Conservation (phyloP, 2,329 filamentous ascomycete species). For the Fusarium newnesense region DNA sequence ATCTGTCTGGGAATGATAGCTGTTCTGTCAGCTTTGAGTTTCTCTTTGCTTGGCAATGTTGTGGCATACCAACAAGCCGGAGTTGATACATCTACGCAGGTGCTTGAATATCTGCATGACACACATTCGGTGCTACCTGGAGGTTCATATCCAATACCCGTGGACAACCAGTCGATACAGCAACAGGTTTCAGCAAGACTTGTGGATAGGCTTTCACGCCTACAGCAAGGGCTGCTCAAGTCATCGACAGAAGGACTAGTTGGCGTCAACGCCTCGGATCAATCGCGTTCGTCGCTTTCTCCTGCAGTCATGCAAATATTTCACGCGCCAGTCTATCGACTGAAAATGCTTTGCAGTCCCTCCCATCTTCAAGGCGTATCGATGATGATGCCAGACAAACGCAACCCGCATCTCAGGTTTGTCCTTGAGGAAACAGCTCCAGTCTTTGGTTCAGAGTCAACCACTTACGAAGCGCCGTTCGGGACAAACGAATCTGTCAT, state of each 20-base stretch:
- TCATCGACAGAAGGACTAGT: not conserved
- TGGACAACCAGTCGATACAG: not conserved
- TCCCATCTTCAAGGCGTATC: not conserved
- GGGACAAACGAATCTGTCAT: not conserved
- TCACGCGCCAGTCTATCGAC: slow-evolving; percentile 8
- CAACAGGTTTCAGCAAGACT: not conserved
- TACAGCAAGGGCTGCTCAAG: not conserved
- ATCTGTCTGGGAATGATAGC: slow-evolving; percentile 15
- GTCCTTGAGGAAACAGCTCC: not conserved
- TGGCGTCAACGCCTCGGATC: slow-evolving; percentile 7
- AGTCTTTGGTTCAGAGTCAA: not conserved
- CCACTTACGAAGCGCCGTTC: not conserved
- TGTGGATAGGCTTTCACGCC: not conserved
- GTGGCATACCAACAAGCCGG: slow-evolving; percentile 23
- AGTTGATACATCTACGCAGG: not conserved
- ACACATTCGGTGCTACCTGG: not conserved
- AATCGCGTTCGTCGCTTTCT: not conserved
- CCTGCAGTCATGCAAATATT: slow-evolving; percentile 2
- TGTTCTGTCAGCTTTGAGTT: slow-evolving; percentile 21
- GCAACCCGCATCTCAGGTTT: slow-evolving; percentile 1
- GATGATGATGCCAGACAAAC: not conserved
- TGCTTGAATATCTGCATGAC: slow-evolving; percentile 26
- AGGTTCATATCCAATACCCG: not conserved
- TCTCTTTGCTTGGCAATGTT: slow-evolving; percentile 17
- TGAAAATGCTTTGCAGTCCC: not conserved